Conservation (phyloP, 805 yeast genomes). For the Nakazawaea populi region DNA sequence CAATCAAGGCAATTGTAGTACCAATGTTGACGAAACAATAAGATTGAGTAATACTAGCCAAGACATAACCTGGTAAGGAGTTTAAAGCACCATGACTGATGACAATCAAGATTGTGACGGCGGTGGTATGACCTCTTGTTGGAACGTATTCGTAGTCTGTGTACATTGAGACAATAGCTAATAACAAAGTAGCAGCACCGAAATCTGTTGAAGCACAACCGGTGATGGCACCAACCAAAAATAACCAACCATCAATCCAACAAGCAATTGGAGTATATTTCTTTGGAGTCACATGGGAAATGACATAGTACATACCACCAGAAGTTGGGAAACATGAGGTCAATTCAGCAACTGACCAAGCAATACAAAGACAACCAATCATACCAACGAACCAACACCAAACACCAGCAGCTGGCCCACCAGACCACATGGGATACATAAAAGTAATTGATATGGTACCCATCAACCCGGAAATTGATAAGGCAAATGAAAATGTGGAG, state of each 20-base stretch:
- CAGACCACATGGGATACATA: conserved; percentile 38
- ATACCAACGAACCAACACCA: conserved; percentile 62
- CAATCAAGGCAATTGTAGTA: conserved; percentile 41
- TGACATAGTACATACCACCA: conserved; percentile 45
- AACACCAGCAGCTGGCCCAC: conserved; percentile 58
- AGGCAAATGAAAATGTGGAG: conserved; percentile 60
- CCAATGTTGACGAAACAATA: conserved; percentile 45
- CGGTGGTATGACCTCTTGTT: conserved; percentile 39
- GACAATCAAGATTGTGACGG: conserved; percentile 45
- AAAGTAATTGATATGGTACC: conserved; percentile 57
- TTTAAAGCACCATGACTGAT: conserved; percentile 43
- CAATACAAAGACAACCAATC: conserved; percentile 47
- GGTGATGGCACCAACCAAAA: conserved; percentile 40
- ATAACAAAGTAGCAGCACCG: conserved; percentile 43
- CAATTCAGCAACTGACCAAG: conserved; percentile 43
- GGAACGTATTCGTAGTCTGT: conserved; percentile 31
- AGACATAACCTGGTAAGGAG: conserved; percentile 43
- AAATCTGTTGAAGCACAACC: conserved; percentile 49
- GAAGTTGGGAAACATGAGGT: conserved; percentile 48
- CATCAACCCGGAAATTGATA: conserved; percentile 58
- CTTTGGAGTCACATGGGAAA: conserved; percentile 43
- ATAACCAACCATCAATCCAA: conserved; percentile 50
- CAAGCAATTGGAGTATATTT: conserved; percentile 44
- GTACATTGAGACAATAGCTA: conserved; percentile 38
- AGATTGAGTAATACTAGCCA: conserved; percentile 44